Evolutionary conservation across 2,329 filamentous ascomycete genomes (phyloP).

Genomic region (Fragosphaeria purpurea): DNA sequence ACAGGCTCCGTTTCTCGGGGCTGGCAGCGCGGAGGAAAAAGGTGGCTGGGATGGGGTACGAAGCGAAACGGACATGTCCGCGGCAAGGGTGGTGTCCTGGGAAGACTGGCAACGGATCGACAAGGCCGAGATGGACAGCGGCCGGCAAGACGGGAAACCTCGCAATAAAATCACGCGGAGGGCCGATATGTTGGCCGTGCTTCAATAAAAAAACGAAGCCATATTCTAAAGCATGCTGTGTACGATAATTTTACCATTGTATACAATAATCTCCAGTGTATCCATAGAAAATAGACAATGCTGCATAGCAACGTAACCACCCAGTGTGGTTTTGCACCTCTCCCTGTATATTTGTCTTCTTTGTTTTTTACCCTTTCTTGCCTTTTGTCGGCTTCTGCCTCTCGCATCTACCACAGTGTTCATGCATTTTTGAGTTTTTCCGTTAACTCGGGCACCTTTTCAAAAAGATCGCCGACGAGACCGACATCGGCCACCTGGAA

Average conservation of each 20-base stretch:
- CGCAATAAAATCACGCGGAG: constrained; percentile 59
- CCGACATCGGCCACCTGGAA: constrained; percentile 98
- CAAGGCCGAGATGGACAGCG: constrained; percentile 58
- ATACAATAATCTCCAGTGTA: too few relatives aligned
- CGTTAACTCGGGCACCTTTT: constrained; percentile 89
- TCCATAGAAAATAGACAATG: background rate
- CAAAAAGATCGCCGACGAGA: constrained; percentile 88
- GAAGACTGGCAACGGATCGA: constrained; percentile 79
- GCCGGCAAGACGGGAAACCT: constrained; percentile 59
- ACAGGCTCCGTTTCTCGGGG: constrained; percentile 29
- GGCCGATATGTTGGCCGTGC: constrained; percentile 46
- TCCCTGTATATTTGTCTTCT: background rate
- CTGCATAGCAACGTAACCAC: background rate
- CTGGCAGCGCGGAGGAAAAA: constrained; percentile 7
- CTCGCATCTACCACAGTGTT: constrained; percentile 4
- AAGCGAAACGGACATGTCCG: constrained; percentile 39
- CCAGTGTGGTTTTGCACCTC: background rate
- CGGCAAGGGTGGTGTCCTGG: constrained; percentile 62
- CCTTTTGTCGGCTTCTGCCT: constrained; percentile 2
- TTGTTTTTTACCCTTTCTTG: background rate
- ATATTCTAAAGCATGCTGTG: background rate
- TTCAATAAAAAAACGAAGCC: constrained; percentile 23
- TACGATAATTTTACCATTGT: too few relatives aligned
- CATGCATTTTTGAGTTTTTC: constrained; percentile 69
- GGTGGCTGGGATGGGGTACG: constrained; percentile 71